These are phyloP conservation scores for Suillus subalutaceus DNA, from an alignment of 768 basidiomycete genomes.

Conservation along the genomic window DNA sequence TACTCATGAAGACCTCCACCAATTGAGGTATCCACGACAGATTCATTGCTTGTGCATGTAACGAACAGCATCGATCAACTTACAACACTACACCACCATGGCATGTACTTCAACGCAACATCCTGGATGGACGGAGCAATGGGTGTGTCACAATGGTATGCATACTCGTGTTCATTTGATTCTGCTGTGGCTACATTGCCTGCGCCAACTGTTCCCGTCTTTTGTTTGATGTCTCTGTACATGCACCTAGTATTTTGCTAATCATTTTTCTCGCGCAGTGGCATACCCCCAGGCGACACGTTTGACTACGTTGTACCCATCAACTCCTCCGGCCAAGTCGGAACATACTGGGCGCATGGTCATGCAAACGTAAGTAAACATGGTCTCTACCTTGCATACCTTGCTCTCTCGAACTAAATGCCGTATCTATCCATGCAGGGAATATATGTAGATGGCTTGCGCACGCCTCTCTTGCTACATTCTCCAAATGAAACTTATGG, in stretches of 20 bases:
- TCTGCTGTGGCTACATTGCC: too few species aligned
- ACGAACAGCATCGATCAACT: slow-evolving; percentile 69
- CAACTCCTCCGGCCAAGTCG: slow-evolving; percentile 68
- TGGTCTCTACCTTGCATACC: neutral
- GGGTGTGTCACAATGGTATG: slow-evolving; percentile 81
- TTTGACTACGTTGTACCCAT: slow-evolving; percentile 79
- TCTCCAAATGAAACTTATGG: slow-evolving; percentile 62
- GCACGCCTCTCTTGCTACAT: slow-evolving; percentile 81
- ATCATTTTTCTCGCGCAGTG: slow-evolving; percentile 44
- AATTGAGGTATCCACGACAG: slow-evolving; percentile 69
- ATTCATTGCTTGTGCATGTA: slow-evolving; percentile 78
- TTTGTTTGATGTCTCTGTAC: too few species aligned
- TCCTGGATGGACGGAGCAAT: slow-evolving; percentile 91
- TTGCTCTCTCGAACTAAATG: neutral
- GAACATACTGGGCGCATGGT: slow-evolving; percentile 82
- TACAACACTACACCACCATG: slow-evolving; percentile 87
- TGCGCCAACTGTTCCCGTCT: too few species aligned
- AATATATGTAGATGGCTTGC: slow-evolving; percentile 92
- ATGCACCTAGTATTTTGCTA: neutral
- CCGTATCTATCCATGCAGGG: slow-evolving; percentile 45
- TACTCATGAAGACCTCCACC: slow-evolving; percentile 71
- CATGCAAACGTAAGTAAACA: slow-evolving; percentile 52
- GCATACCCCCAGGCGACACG: slow-evolving; percentile 72
- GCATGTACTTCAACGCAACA: slow-evolving; percentile 90
- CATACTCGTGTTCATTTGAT: slow-evolving; percentile 11